Base-by-base conservation (phyloP, 2,329 filamentous ascomycete species). In the Epichloe coenophiala region DNA sequence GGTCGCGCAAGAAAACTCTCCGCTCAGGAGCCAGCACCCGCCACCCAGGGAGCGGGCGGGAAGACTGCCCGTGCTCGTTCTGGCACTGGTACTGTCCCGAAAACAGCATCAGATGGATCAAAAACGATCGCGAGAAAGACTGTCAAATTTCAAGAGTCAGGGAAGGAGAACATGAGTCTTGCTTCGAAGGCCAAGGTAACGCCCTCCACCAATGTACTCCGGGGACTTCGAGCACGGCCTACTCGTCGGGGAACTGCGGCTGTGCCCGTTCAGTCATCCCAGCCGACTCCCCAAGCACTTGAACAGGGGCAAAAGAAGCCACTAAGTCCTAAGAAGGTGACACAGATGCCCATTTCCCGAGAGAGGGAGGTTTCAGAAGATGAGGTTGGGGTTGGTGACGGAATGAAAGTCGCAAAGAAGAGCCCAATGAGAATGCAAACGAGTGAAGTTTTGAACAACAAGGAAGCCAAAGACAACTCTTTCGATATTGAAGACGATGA, bases 241-340 rank as follows among this genome's bases (percentile, higher is more conserved):
- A 71, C 78, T 41, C 72, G 77, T 51, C 63, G 65, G 47, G 63
- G 61, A 19, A 58, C 58, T 33, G 59, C 60, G 12, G 35, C 57
- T n/a, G 56, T 60, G 43, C 61, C 68, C 23, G 65, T 64, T 50
- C 62, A 65, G 15, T 61, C 62, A 50, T 58, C 66, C 21, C 31
- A 31, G 9, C 31, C 31, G 8, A 9, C 31, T 31, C 9, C 31
- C 9, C 31, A 31, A 31, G 8, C 31, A 31, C 31, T 31, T 31
- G 53, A 65, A 60, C 19, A 12, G 5, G 12, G 55, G 49, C 58
- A 42, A 52, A 72, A 72, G 55, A 72, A 71, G 51, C 78, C 80
- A 36, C 67, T 83, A 49, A 82, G 78, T 65, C 79, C 78, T 66
- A 82, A 77, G 70, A 84, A 83, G 71, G 73, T 78, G 57, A 78